phyloP scores from a whole-genome alignment of 1,284 basidiomycete species.

The Puccinia polysora region DNA sequence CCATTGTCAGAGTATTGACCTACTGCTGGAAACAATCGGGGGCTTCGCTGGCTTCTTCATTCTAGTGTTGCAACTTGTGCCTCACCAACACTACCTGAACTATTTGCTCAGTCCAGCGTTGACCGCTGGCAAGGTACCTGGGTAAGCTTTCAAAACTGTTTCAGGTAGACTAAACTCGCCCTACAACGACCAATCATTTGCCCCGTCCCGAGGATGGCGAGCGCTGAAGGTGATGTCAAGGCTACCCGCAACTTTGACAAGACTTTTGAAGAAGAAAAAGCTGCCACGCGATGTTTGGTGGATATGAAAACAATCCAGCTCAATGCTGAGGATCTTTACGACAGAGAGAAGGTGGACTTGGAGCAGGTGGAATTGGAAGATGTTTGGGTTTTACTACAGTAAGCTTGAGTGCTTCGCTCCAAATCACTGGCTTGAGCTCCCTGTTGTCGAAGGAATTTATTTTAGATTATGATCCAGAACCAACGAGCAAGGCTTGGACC shows the following conservation, averaged over 20 bases:
- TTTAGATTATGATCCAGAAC: constrained; percentile 45
- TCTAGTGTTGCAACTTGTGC: too few relatives aligned
- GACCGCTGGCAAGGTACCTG: not conserved
- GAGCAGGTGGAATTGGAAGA: constrained; percentile 95
- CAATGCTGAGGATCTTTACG: constrained; percentile 89
- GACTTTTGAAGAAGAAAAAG: constrained; percentile 35
- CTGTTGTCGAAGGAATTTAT: not conserved
- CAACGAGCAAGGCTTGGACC: constrained; percentile 68
- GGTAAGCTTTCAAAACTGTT: too few relatives aligned
- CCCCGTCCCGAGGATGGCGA: constrained; percentile 1
- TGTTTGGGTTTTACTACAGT: constrained; percentile 92
- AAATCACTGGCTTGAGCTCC: not conserved
- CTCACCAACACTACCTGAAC: too few relatives aligned
- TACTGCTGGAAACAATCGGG: too few relatives aligned
- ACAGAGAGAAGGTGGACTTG: constrained; percentile 97
- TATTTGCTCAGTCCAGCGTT: too few relatives aligned
- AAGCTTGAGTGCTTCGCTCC: constrained; percentile 53
- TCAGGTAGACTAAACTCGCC: not conserved
- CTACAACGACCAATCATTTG: too few relatives aligned
- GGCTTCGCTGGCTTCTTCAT: too few relatives aligned
- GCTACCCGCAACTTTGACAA: constrained; percentile 33
- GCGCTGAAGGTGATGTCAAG: not conserved
- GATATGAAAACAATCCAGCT: constrained; percentile 65
- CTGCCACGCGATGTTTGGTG: constrained; percentile 50
- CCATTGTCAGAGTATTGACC: too few relatives aligned